Evolutionary conservation across 768 basidiomycete species (phyloP), one percentile per base, ranked within the genome.

Genomic region (Trametes punicea): DNA sequence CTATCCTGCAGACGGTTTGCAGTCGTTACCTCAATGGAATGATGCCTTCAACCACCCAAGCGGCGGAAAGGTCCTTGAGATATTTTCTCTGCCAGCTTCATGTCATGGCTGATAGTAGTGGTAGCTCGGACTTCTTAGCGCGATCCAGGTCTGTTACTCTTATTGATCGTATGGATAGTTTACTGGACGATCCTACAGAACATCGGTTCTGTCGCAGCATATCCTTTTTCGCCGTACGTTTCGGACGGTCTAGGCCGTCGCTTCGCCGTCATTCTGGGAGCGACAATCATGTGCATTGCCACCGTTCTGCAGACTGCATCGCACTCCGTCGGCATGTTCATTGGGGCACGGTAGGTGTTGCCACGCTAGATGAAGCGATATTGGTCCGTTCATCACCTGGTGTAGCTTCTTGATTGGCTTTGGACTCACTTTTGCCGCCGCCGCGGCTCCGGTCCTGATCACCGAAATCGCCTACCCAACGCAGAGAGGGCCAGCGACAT

Each of bases 391-490:
- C 50, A 51, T 45, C 10, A 29, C n/a, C 34, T 41, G 26, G 16
- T 21, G 10, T 11, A 71, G 72, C 52, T 72, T 74, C 60, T 54
- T 71, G 60, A 70, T 77, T 48, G 77, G 77, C 9, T 76, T 79
- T 57, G 76, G 77, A 21, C 69, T 73, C 38, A 69, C 71, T 4
- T 75, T 79, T 56, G 72, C 74, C 10, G 64, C 67, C 11, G 70
- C 69, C 45, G 72, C 79, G 30, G 77, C 81, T 3, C 80, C 80
- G 6, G 64, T 81, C 21, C 72, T 81, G 16, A 69, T 81, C 55
- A 75, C 78, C 34, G 80, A 83, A 68, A 63, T 82, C 18, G 73
- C 79, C 1, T 79, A 78, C 63, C 78, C 77, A 11, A 73, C 75
- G 8, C 75, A 81, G 60, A 77, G 78, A 36, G 75, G 69, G 11